Evolutionary conservation across 2,329 filamentous ascomycete species (phyloP).

Genomic region (Sordariomycetes sp.): DNA sequence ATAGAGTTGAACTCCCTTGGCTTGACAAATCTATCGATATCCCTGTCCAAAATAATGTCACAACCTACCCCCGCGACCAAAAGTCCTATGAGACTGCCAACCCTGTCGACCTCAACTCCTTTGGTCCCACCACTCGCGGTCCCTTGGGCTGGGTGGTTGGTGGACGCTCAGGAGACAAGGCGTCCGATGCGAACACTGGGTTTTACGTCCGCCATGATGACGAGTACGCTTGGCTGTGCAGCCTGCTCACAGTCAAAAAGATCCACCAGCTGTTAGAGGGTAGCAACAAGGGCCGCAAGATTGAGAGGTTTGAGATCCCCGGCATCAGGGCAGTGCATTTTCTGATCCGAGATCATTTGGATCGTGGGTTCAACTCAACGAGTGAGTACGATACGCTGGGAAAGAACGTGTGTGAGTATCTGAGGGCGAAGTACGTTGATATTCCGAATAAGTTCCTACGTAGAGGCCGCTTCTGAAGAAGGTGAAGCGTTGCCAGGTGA

Average conservation of each 20-base stretch:
- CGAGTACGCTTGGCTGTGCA: conserved; percentile 31
- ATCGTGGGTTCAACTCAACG: conserved; percentile 27
- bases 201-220: conserved; percentile 29
- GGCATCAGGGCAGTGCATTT: conserved; percentile 19
- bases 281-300: conserved; percentile 15
- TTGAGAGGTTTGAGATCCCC: conserved; percentile 33
- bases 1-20: conserved; percentile 12
- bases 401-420: background rate
- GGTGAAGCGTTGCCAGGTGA: too few species aligned
- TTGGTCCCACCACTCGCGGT: conserved; percentile 9
- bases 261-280: conserved; percentile 21
- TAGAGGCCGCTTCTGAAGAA: background rate
- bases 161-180: conserved; percentile 24
- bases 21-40: conserved; percentile 11
- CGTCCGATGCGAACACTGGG: conserved; percentile 28
- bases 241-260: conserved; percentile 22
- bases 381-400: conserved; percentile 9
- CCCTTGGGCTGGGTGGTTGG: conserved; percentile 15
- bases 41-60: conserved; percentile 10
- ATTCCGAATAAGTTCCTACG: background rate
- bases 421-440: background rate
- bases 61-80: conserved; percentile 8
- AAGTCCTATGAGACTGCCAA: conserved; percentile 7
- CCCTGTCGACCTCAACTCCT: conserved; percentile 11
- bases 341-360: conserved; percentile 30